Evolutionary conservation across 768 basidiomycete genomes (phyloP), one percentile per base, ranked within the genome.

Genomic region (Tylopilus balloui): DNA sequence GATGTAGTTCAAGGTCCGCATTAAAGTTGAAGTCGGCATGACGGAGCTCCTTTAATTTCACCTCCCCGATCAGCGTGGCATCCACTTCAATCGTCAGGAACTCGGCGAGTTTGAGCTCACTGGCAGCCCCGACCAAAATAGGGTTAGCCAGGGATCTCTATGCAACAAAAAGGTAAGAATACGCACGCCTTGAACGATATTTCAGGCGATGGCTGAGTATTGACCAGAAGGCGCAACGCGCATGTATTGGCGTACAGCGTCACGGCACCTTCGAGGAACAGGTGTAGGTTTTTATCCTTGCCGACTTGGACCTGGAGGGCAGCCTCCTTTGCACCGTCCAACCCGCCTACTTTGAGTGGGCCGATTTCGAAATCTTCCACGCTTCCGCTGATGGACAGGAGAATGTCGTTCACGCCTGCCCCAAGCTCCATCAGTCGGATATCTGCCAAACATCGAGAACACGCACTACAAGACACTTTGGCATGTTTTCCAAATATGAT

Each of bases 101-200:
- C 24, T 46, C 34, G 17, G 52, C 52, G 19, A 51, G 20, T 17
- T 45, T 51, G 21, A 45, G 48, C 17, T 47, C 40, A 21, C 50
- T 51, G 25, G 17, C 9, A 15, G 31, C 6, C 31, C 4, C 24
- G 24, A 8, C 10, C n/a, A 14, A 3, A 36, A 6, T 4, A 20
- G 5, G 2, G 21, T 42, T 6, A 51, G 40, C n/a, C 25, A 47
- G 15, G 10, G 14, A 24, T 24, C 10, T 1, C 6, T 2, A 14
- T 3, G 0, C 8, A 39, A 19, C 1, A 23, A 11, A 11, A 32
- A 32, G 31, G 14, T 15, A 14, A 19, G 5, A 24, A 19, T 3
- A 13, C 50, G n/a, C n/a, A 54, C 53, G 15, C 25, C 17, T 21
- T 51, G 40, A 54, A 54, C 11, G 49, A 50, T 8, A 54, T 19